Percentiles rank a stretch among this genome's conserved stretches.
These are phyloP conservation scores for Rhizoclosmatium globosum DNA, from an alignment of 192 early-diverging fungal genomes.

Conservation along the genomic window DNA sequence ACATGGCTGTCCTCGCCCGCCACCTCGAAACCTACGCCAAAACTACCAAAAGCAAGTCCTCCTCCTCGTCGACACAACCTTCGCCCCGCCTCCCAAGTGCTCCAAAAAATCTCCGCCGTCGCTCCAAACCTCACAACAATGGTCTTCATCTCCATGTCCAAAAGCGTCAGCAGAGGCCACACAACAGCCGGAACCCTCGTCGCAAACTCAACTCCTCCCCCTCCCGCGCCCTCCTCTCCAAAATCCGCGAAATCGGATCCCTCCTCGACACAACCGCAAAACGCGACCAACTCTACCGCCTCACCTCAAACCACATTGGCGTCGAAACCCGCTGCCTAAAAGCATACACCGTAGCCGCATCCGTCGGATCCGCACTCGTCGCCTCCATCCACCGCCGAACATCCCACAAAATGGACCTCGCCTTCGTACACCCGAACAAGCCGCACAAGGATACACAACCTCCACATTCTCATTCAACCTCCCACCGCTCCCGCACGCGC, in stretches of 20 bases:
- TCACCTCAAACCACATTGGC: neutral
- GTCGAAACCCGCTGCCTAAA: neutral
- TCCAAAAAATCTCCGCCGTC: neutral
- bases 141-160: constrained; percentile 1
- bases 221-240: neutral
- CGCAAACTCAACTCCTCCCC: constrained; percentile 1
- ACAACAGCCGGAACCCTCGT: constrained; percentile 1
- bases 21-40: neutral
- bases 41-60: neutral
- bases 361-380: neutral
- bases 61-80: constrained; percentile 4
- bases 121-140: neutral
- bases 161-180: neutral
- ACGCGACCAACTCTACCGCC: neutral
- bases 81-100: constrained; percentile 6
- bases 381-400: neutral
- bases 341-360: neutral
- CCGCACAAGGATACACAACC: constrained; percentile 1
- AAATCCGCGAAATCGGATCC: neutral
- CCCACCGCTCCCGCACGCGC: neutral
- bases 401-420: neutral
- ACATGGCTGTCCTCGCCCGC: neutral
- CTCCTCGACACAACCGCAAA: constrained; percentile 12
- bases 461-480: constrained; percentile 6
- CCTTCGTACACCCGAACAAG: constrained; percentile 4